A percentile compares a stretch with the other conserved stretches of the same genome.
Conservation (phyloP, 1,139 yeast species). For the Taphrina sp. region DNA sequence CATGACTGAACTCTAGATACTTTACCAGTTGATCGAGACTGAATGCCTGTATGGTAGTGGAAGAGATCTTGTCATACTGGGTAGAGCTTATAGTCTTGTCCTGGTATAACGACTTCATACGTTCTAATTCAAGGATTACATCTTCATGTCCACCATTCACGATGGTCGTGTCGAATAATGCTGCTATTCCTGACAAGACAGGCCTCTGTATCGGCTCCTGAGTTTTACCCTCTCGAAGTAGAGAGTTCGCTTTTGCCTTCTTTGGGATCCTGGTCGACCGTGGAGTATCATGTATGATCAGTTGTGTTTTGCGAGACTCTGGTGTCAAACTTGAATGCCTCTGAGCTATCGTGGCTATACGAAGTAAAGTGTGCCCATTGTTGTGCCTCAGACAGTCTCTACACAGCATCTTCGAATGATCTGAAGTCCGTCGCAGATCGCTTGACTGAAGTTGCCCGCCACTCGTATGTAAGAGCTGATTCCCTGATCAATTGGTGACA, state of each 20-base stretch:
- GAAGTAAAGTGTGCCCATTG: background rate
- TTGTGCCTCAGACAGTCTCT: background rate
- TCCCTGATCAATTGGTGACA: background rate
- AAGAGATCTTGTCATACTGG: no score
- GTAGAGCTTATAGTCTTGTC: no score
- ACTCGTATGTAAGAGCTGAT: background rate
- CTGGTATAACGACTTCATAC: background rate
- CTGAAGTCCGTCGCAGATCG: background rate
- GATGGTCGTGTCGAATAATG: background rate
- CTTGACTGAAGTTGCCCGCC: background rate
- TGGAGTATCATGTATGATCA: slow-evolving; percentile 12
- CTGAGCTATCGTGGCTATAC: background rate
- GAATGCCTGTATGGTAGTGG: no score
- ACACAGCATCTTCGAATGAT: background rate
- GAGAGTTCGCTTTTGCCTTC: background rate
- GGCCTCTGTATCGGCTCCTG: background rate
- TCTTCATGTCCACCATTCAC: background rate
- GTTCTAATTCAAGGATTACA: background rate
- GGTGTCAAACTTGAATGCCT: no score
- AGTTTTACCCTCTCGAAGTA: background rate
- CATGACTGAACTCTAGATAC: no score
- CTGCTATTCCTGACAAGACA: background rate
- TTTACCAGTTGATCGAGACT: no score
- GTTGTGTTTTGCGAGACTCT: no score
- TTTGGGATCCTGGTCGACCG: slow-evolving; percentile 1